Conservation (phyloP, 805 yeast genomes). For the Saccharomycopsis microspora region DNA sequence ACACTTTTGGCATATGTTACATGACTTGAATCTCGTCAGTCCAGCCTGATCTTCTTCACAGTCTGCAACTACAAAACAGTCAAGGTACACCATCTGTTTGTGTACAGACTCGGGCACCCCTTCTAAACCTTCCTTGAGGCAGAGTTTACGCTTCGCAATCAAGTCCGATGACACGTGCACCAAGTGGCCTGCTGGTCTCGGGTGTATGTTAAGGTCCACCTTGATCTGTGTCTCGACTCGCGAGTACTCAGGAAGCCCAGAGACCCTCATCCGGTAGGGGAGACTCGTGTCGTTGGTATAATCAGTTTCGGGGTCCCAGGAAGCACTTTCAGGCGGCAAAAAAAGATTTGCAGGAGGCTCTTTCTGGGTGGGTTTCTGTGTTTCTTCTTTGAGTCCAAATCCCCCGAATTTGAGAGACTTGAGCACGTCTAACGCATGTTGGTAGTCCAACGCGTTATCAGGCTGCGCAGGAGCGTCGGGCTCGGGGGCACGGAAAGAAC, state of each 20-base stretch:
- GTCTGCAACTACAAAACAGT: conserved; percentile 63
- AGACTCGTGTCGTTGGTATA: conserved; percentile 14
- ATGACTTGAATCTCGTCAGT: conserved; percentile 25
- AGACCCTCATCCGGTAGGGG: conserved; percentile 39
- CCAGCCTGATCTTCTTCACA: conserved; percentile 15
- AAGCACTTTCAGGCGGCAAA: conserved; percentile 11
- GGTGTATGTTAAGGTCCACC: conserved; percentile 52
- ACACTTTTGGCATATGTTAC: conserved; percentile 80
- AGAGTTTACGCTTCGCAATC: conserved; percentile 22
- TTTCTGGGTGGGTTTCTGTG: background rate
- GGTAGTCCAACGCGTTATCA: background rate
- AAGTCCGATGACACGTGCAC: conserved; percentile 55
- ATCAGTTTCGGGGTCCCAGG: conserved; percentile 12
- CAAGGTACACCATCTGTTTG: conserved; percentile 52
- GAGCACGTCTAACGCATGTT: conserved; percentile 3
- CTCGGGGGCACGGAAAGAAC: too few relatives aligned
- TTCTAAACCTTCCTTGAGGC: conserved; percentile 24
- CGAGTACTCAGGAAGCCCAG: conserved; percentile 66
- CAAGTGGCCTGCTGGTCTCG: conserved; percentile 64
- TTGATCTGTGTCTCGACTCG: conserved; percentile 96
- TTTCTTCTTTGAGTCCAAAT: background rate
- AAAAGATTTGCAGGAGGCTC: conserved; percentile 6
- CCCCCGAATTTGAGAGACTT: conserved; percentile 11
- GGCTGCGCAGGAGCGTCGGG: too few relatives aligned
- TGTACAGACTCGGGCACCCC: conserved; percentile 29